Conservation (phyloP, 106 monocot species). For the Dendrobium chrysotoxum region DNA sequence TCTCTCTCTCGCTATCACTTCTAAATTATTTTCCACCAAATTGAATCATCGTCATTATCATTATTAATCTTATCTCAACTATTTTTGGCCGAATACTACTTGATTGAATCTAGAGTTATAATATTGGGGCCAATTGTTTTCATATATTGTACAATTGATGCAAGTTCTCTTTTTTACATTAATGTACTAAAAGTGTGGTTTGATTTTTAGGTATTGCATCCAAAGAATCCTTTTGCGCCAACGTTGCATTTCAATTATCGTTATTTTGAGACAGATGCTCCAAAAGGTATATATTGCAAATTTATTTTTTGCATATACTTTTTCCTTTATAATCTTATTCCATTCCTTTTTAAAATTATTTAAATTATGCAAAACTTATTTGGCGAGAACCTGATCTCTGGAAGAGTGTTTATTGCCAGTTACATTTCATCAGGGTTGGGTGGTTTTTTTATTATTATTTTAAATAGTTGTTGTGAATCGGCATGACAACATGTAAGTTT, state of each 20-base stretch:
- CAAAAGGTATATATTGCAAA: slow-evolving; percentile 54
- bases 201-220: slow-evolving; percentile 81
- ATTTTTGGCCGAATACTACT: neutral
- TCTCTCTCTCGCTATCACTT: neutral
- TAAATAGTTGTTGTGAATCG: neutral
- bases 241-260: slow-evolving; percentile 95
- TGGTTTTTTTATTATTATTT: neutral
- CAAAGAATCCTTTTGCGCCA: slow-evolving; percentile 95
- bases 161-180: neutral
- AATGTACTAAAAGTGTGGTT: neutral
- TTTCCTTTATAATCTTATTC: neutral
- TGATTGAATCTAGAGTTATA: neutral
- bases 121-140: neutral
- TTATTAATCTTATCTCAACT: neutral
- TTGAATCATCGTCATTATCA: neutral
- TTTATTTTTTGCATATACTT: slow-evolving; percentile 1
- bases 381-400: neutral
- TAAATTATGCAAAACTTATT: neutral
- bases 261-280: slow-evolving; percentile 91
- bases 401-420: neutral
- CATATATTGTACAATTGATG: neutral
- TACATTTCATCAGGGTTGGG: neutral
- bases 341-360: neutral
- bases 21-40: neutral
- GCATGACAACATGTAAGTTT: neutral